These are phyloP conservation scores for Globisporangium rhizosaccharum DNA, from an alignment of 352 stramenopile genomes.

Conservation along the genomic window DNA sequence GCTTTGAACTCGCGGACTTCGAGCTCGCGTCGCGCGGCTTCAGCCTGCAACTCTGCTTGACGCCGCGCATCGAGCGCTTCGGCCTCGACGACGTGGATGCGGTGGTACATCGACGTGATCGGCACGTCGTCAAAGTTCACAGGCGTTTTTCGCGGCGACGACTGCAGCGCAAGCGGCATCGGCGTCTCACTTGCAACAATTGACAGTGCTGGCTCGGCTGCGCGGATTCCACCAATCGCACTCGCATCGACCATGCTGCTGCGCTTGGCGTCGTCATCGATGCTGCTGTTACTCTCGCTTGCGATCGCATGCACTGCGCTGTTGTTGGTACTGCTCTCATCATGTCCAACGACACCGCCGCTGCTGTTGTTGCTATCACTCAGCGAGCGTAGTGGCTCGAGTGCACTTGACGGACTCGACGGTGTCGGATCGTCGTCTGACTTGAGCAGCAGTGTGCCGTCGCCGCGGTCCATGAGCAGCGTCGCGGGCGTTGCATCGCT, in stretches of 20 bases:
- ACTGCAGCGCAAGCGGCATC: background rate
- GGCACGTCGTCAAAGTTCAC: constrained; percentile 53
- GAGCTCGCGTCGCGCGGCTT: constrained; percentile 42
- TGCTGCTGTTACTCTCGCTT: background rate
- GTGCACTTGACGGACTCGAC: constrained; percentile 5
- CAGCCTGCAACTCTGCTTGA: constrained; percentile 32
- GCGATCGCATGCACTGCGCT: background rate
- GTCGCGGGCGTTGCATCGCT: constrained; percentile 10
- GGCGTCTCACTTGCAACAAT: background rate
- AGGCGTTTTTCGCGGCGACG: constrained; percentile 18
- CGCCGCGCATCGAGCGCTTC: constrained; percentile 39
- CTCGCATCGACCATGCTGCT: background rate
- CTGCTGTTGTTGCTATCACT: background rate
- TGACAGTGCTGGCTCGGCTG: background rate
- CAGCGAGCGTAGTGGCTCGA: background rate
- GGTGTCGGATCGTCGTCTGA: constrained; percentile 24
- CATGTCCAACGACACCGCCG: background rate
- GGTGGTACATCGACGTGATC: constrained; percentile 75
- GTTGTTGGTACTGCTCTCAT: background rate
- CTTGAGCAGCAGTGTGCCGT: constrained; percentile 20
- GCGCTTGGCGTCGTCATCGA: background rate
- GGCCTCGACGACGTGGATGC: constrained; percentile 49
- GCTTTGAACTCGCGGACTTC: constrained; percentile 66
- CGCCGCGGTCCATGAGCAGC: constrained; percentile 35
- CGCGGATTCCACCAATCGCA: background rate